Conservation (phyloP, 208 protist genomes). For the Wallacemonas sp. region DNA sequence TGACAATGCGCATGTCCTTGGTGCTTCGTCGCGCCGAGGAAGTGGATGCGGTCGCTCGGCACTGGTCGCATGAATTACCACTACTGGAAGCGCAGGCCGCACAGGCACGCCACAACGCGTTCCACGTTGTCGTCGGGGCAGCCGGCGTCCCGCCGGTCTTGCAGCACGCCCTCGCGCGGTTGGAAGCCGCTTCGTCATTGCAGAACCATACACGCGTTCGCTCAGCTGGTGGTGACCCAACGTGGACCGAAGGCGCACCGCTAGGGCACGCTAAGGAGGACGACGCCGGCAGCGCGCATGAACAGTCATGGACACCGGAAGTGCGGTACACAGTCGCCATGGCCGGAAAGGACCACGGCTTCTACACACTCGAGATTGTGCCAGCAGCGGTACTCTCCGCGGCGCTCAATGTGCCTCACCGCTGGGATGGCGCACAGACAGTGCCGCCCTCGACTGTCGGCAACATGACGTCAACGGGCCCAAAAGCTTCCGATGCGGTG, state of each 20-base stretch:
- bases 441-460: slow-evolving; percentile 17
- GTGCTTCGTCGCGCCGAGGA: slow-evolving; percentile 22
- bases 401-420: background rate
- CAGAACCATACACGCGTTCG: background rate
- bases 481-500: slow-evolving; percentile 4
- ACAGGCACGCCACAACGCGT: background rate
- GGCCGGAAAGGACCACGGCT: slow-evolving; percentile 39
- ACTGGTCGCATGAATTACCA: slow-evolving; percentile 22
- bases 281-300: background rate
- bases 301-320: slow-evolving; percentile 18
- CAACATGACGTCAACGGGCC: background rate
- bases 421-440: background rate
- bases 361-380: slow-evolving; percentile 16
- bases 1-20: slow-evolving; percentile 60
- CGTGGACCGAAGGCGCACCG: no score
- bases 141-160: slow-evolving; percentile 22
- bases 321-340: slow-evolving; percentile 32
- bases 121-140: slow-evolving; percentile 28
- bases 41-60: slow-evolving; percentile 21
- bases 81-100: background rate
- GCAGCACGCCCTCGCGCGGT: slow-evolving; percentile 10
- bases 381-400: background rate
- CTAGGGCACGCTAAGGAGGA: no score
- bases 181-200: background rate
- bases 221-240: no score